Evolutionary conservation across 78 protist species (phyloP), one percentile per base, ranked within the genome.

Genomic region (Cyanophora paradoxa): DNA sequence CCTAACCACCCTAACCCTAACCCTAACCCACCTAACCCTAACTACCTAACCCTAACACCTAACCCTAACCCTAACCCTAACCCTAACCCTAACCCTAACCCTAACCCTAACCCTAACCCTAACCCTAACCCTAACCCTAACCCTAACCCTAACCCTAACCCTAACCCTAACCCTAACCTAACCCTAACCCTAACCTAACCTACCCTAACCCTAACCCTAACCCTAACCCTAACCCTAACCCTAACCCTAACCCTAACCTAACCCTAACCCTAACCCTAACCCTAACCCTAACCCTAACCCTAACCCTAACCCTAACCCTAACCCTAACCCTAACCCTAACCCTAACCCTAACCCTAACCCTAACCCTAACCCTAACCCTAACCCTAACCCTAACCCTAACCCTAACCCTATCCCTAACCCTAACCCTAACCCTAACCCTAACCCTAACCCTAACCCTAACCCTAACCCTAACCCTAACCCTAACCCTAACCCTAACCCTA

Each of bases 131-230:
- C 57, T 50, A 50, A 50, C 57, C 57, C 57, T 50, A 50, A 50
- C 57, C 57, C 57, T 50, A 50, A 50, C 57, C 57, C 57, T 50
- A 50, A 50, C 57, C 57, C n/a, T n/a, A n/a, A n/a, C n/a, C n/a
- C n/a, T n/a, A n/a, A n/a, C n/a, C n/a, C n/a, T n/a, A n/a, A n/a
- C n/a, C n/a, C n/a, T n/a, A n/a, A n/a, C n/a, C n/a, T n/a, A n/a
- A n/a, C n/a, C n/a, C n/a, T n/a, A n/a, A n/a, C n/a, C n/a, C n/a
- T n/a, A n/a, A n/a, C n/a, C n/a, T n/a, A n/a, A n/a, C n/a, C n/a
- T n/a, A n/a, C n/a, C n/a, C n/a, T n/a, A n/a, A n/a, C n/a, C n/a
- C n/a, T n/a, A n/a, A n/a, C n/a, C n/a, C n/a, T n/a, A 50, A 50
- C 57, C 57, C 57, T 50, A 50, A 50, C 57, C 57, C 57, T 50